Evolutionary conservation across 441 rosid species (phyloP).

Genomic region (Bruguiera hainesii): DNA sequence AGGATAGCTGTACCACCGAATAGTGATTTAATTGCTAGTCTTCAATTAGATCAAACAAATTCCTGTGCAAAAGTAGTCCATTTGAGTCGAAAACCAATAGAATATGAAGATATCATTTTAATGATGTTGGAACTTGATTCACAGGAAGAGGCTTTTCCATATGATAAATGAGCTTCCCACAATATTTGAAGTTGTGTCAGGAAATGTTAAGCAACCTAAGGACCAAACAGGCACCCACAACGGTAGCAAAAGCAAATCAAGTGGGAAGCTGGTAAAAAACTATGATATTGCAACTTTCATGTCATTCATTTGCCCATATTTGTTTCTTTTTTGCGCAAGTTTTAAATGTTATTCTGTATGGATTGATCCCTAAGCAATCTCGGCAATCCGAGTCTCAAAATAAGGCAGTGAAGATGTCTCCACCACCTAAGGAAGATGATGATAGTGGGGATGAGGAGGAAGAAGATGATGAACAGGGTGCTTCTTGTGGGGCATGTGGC

Average conservation of each 20-base stretch:
- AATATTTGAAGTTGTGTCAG: conserved; percentile 39
- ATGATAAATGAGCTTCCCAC: conserved; percentile 92
- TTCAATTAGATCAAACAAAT: too few relatives aligned
- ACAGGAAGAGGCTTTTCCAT: conserved; percentile 91
- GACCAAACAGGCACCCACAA: conserved; percentile 58
- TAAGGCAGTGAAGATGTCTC: conserved; percentile 49
- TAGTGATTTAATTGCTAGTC: too few relatives aligned
- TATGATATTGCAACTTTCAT: background rate
- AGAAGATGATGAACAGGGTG: conserved; percentile 87
- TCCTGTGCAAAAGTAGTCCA: too few relatives aligned
- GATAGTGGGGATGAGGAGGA: conserved; percentile 78
- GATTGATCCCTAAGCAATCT: conserved; percentile 34
- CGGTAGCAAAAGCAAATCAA: conserved; percentile 69
- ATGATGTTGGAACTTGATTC: conserved; percentile 19
- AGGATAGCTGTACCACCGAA: too few relatives aligned
- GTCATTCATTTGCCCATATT: background rate
- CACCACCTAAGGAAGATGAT: conserved; percentile 62
- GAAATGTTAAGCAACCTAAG: conserved; percentile 63
- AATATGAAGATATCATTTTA: conserved; percentile 10
- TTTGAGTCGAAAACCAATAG: background rate
- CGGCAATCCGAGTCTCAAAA: conserved; percentile 49
- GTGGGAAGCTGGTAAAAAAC: conserved; percentile 54
- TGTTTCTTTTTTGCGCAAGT: background rate
- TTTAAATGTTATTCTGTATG: conserved; percentile 14
- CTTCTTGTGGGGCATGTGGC: conserved; percentile 93